Conservation (phyloP, 1,284 basidiomycete genomes). For the Ceratobasidium papillatum region DNA sequence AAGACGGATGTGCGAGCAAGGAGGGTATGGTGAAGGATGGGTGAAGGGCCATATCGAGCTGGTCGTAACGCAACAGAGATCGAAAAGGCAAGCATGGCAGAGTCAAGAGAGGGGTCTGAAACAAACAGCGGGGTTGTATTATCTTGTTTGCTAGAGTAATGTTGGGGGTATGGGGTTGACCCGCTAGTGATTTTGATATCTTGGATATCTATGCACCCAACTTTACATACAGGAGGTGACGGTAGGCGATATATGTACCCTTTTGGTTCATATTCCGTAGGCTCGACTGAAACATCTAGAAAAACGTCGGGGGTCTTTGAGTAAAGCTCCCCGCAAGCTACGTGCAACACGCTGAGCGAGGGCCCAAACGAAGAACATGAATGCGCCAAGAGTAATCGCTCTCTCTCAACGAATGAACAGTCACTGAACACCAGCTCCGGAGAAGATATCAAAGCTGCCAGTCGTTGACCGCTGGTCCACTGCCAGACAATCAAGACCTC, state of each 20-base stretch:
- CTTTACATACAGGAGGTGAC: background rate
- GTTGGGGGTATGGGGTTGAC: background rate
- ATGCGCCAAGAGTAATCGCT: slow-evolving; percentile 1
- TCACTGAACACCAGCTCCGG: slow-evolving; percentile 3
- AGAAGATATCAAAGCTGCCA: background rate
- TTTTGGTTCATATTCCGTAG: background rate
- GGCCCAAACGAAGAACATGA: slow-evolving; percentile 8
- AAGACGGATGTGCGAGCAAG: slow-evolving; percentile 13
- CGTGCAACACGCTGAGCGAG: background rate
- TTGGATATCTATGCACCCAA: background rate
- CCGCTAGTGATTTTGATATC: slow-evolving; percentile 8
- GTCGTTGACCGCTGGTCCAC: slow-evolving; percentile 29
- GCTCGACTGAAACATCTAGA: background rate
- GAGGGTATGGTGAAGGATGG: slow-evolving; percentile 16
- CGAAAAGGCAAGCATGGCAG: slow-evolving; percentile 10
- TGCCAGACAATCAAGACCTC: slow-evolving; percentile 11
- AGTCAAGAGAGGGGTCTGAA: slow-evolving; percentile 4
- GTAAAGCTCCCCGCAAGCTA: background rate
- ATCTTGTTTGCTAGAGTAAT: background rate
- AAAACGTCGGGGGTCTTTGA: background rate
- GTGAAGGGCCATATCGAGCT: background rate
- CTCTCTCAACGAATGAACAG: slow-evolving; percentile 16
- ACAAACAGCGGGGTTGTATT: slow-evolving; percentile 3
- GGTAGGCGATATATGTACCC: background rate
- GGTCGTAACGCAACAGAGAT: slow-evolving; percentile 5